A percentile compares a stretch with the other conserved stretches of the same genome.
Conservation (phyloP, 1,139 yeast genomes). For the Geotrichum armillariae region DNA sequence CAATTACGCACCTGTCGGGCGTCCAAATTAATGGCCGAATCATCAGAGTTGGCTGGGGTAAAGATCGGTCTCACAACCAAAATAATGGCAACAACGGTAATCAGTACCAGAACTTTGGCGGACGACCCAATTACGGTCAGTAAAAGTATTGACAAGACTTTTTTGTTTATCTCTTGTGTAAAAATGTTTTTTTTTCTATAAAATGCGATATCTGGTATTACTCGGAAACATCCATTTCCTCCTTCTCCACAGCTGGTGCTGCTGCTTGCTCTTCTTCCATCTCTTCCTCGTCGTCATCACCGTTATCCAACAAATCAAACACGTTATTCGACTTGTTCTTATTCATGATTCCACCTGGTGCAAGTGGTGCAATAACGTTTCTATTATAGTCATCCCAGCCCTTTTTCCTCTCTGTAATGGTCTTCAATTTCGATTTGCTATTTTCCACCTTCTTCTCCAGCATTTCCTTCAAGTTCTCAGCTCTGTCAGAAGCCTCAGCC, state of each 20-base stretch:
- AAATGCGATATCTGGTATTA: background rate
- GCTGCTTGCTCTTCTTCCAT: background rate
- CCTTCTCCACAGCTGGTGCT: background rate
- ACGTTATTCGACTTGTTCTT: conserved; percentile 13
- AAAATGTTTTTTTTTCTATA: background rate
- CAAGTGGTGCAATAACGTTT: conserved; percentile 11
- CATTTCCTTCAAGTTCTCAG: conserved; percentile 32
- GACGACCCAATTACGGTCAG: background rate
- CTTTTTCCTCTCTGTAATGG: conserved; percentile 29
- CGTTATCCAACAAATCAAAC: conserved; percentile 15
- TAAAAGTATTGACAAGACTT: background rate
- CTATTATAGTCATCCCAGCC: conserved; percentile 26
- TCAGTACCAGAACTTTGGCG: background rate
- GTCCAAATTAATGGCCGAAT: conserved; percentile 74
- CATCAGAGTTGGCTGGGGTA: conserved; percentile 88
- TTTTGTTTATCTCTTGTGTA: background rate
- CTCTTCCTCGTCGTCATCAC: conserved; percentile 5
- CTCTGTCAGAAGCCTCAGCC: conserved; percentile 31
- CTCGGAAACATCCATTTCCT: conserved; percentile 9
- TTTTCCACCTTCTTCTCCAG: conserved; percentile 33
- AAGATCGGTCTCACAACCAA: conserved; percentile 26
- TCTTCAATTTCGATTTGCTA: conserved; percentile 31
- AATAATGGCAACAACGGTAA: background rate
- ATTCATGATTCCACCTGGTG: conserved; percentile 6
- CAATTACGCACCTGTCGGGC: conserved; percentile 78